Conservation (phyloP, 164 flowering plant genomes). For the Vitis cinerea region DNA sequence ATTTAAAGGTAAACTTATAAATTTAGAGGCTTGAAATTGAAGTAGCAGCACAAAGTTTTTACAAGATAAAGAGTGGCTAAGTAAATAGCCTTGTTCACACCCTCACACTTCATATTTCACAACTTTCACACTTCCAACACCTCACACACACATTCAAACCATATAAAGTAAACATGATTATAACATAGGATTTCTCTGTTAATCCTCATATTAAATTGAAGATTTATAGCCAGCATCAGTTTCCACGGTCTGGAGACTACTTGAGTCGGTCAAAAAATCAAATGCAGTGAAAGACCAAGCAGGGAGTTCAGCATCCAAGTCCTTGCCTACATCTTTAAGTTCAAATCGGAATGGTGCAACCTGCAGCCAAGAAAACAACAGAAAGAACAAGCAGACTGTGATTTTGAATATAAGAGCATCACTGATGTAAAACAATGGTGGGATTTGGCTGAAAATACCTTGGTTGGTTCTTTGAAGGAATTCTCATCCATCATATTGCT, state of each 20-base stretch:
- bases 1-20: too few species aligned
- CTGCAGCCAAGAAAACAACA: conserved; percentile 27
- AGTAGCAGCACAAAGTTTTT: too few species aligned
- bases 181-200: not conserved
- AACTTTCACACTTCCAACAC: too few species aligned
- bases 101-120: too few species aligned
- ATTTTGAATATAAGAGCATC: not conserved
- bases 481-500: conserved; percentile 78
- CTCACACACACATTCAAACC: too few species aligned
- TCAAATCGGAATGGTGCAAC: conserved; percentile 38
- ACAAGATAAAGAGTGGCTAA: too few species aligned
- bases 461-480: conserved; percentile 59
- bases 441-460: conserved; percentile 38
- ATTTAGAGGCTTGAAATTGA: too few species aligned
- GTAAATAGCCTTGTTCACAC: too few species aligned
- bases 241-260: conserved; percentile 14
- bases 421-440: not conserved
- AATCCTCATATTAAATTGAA: conserved; percentile 13
- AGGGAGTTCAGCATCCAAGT: conserved; percentile 45
- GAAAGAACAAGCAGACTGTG: not conserved
- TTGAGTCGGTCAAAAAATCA: conserved; percentile 46
- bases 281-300: conserved; percentile 72
- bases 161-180: not conserved
- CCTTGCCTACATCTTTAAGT: conserved; percentile 39
- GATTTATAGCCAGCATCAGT: conserved; percentile 26